phyloP scores from a whole-genome alignment of 192 early-diverging fungal genomes.

The Coemansia sp. region DNA sequence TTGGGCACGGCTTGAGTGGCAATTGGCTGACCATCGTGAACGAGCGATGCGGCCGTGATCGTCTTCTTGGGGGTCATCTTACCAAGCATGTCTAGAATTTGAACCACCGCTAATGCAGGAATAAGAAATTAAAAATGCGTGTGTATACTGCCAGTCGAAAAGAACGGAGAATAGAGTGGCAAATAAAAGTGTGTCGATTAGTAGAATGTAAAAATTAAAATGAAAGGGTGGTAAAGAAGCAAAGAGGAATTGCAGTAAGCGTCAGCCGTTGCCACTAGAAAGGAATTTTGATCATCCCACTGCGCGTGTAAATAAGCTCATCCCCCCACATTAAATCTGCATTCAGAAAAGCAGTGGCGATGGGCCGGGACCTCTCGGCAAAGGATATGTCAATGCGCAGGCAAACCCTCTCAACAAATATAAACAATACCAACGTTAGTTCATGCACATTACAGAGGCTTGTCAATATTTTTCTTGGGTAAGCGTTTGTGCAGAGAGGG shows the following conservation, averaged over 20 bases:
- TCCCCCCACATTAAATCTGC: not conserved
- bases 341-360: not conserved
- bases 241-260: not conserved
- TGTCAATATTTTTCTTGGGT: not conserved
- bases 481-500: not conserved
- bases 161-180: not conserved
- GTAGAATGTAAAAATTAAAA: not conserved
- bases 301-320: not conserved
- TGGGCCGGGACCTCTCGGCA: not conserved
- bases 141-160: not conserved
- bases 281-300: not conserved
- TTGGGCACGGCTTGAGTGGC: slow-evolving; percentile 53
- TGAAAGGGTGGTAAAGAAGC: not conserved
- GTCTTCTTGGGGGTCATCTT: slow-evolving; percentile 51
- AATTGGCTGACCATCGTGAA: slow-evolving; percentile 50
- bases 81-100: not conserved
- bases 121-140: not conserved
- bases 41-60: slow-evolving; percentile 49
- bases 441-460: slow-evolving; percentile 8
- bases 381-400: not conserved
- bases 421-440: not conserved
- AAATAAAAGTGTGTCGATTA: not conserved
- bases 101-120: not conserved
- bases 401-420: not conserved
- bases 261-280: not conserved